Evolutionary conservation across 2,329 filamentous ascomycete genomes (phyloP).

Genomic region (Pleomassaria siparia): DNA sequence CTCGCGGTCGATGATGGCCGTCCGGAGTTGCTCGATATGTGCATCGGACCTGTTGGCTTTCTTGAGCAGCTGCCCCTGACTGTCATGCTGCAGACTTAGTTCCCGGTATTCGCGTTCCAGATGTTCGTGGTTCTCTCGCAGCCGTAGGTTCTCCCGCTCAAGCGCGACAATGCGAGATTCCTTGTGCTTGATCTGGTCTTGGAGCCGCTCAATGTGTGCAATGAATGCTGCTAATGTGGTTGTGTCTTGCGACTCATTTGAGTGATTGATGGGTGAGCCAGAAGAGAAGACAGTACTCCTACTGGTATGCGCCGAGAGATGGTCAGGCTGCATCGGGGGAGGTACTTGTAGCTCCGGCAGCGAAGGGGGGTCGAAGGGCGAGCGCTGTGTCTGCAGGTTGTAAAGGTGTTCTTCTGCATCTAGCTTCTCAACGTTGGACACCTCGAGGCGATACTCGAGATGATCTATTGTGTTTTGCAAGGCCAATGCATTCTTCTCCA

Average conservation of each 20-base stretch:
- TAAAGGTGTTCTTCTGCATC: slow-evolving; percentile 44
- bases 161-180: slow-evolving; percentile 26
- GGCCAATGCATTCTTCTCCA: slow-evolving; percentile 28
- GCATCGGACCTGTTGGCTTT: slow-evolving; percentile 29
- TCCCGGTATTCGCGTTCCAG: slow-evolving; percentile 27
- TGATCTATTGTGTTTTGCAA: slow-evolving; percentile 42
- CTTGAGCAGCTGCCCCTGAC: slow-evolving; percentile 29
- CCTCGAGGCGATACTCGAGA: slow-evolving; percentile 43
- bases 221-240: slow-evolving; percentile 27
- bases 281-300: slow-evolving; percentile 34
- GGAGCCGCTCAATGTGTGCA: slow-evolving; percentile 33
- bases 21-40: slow-evolving; percentile 32
- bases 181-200: slow-evolving; percentile 35
- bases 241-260: slow-evolving; percentile 21
- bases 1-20: slow-evolving; percentile 34
- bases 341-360: slow-evolving; percentile 11
- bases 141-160: slow-evolving; percentile 20
- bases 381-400: slow-evolving; percentile 29
- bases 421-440: slow-evolving; percentile 45
- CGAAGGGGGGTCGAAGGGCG: slow-evolving; percentile 25
- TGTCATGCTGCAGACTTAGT: slow-evolving; percentile 27
- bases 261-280: slow-evolving; percentile 16
- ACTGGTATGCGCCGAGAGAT: slow-evolving; percentile 22
- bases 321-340: slow-evolving; percentile 1
- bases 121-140: slow-evolving; percentile 20